phyloP scores from a whole-genome alignment of 495 filamentous ascomycete species.

The Haplographium delicatum region DNA sequence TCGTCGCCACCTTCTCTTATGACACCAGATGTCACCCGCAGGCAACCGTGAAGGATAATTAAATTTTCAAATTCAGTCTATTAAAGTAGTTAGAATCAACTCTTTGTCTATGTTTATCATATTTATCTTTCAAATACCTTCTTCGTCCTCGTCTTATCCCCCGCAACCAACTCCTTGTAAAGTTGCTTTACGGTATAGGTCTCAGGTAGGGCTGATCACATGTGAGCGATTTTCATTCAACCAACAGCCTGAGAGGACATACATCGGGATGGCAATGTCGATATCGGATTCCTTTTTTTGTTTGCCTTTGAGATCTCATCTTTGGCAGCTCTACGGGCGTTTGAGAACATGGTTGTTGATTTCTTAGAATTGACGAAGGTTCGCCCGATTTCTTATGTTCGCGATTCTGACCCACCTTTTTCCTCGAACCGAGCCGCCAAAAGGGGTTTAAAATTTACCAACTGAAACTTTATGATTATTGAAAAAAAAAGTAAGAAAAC shows the following conservation, averaged over 20 bases:
- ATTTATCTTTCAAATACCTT: neutral
- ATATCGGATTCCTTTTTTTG: neutral
- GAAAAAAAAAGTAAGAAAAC: neutral
- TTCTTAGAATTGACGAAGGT: neutral
- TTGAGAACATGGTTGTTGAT: conserved; percentile 16
- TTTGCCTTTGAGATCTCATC: neutral
- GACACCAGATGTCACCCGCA: neutral
- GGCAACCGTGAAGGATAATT: conserved; percentile 14
- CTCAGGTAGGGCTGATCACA: conserved; percentile 14
- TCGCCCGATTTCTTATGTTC: neutral
- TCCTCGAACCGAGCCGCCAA: too few species aligned
- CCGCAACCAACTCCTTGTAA: neutral
- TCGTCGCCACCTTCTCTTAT: neutral
- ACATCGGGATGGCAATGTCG: conserved; percentile 11
- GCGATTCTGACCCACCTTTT: too few species aligned
- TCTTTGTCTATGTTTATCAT: too few species aligned
- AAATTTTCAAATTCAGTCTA: conserved; percentile 12
- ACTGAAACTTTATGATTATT: neutral
- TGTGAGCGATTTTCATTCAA: conserved; percentile 1
- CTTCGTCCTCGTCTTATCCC: conserved; percentile 1
- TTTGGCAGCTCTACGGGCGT: conserved; percentile 13
- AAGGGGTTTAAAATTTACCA: too few species aligned
- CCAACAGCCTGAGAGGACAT: neutral
- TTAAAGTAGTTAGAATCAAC: too few species aligned
- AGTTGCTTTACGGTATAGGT: conserved; percentile 16